These are phyloP conservation scores for Aspergillus flavus DNA, from an alignment of 2,329 filamentous ascomycete genomes.

Conservation along the genomic window DNA sequence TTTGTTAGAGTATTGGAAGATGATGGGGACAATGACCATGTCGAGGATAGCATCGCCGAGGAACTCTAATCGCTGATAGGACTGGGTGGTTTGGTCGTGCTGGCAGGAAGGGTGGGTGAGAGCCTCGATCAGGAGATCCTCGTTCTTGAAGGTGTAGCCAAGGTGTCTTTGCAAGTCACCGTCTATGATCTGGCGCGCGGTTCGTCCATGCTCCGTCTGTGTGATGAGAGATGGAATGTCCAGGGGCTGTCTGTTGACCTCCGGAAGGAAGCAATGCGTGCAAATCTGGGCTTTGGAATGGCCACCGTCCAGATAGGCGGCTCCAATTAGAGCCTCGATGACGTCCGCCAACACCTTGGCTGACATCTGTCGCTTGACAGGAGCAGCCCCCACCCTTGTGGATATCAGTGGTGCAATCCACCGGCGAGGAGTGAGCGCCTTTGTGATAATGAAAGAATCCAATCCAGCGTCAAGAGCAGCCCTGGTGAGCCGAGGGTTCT, in stretches of 20 bases:
- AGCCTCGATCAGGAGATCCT: slow-evolving; percentile 72
- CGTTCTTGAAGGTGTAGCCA: slow-evolving; percentile 71
- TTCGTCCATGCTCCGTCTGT: not conserved
- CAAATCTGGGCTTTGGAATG: slow-evolving; percentile 64
- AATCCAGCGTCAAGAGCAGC: slow-evolving; percentile 67
- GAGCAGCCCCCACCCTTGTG: slow-evolving; percentile 31
- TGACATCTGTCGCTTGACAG: slow-evolving; percentile 53
- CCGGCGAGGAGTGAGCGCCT: slow-evolving; percentile 66
- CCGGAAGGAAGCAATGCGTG: slow-evolving; percentile 66
- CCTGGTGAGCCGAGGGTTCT: slow-evolving; percentile 71
- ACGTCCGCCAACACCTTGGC: slow-evolving; percentile 86
- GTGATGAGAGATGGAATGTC: slow-evolving; percentile 11
- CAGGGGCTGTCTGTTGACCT: slow-evolving; percentile 41
- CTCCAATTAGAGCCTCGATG: slow-evolving; percentile 81
- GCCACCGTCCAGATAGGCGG: slow-evolving; percentile 70
- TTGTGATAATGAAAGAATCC: slow-evolving; percentile 71
- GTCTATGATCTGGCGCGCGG: slow-evolving; percentile 18
- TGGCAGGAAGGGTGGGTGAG: slow-evolving; percentile 73
- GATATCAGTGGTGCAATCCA: slow-evolving; percentile 70
- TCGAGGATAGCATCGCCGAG: slow-evolving; percentile 86
- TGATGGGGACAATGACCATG: slow-evolving; percentile 64
- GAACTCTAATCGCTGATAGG: slow-evolving; percentile 80
- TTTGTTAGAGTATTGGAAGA: slow-evolving; percentile 32
- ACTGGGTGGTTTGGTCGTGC: slow-evolving; percentile 53
- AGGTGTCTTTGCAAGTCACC: slow-evolving; percentile 41